Evolutionary conservation across 192 early-diverging fungal genomes (phyloP).

Genomic region (Backusella parvicylindrica): DNA sequence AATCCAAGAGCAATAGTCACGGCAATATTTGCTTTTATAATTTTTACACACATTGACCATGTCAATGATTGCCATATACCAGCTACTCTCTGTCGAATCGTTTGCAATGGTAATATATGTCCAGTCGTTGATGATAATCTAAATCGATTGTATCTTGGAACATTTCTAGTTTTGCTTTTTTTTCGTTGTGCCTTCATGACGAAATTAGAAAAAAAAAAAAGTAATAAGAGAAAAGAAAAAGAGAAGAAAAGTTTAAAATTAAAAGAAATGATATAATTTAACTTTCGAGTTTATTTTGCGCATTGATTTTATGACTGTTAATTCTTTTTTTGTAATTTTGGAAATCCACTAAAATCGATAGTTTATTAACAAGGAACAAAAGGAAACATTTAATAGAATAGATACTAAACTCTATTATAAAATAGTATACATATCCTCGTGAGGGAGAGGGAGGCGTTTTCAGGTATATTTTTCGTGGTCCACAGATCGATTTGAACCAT

Average conservation of each 20-base stretch:
- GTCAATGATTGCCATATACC: constrained; percentile 21
- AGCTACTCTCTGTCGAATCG: constrained; percentile 2
- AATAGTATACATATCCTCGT: not conserved
- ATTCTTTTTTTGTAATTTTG: not conserved
- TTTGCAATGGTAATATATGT: constrained; percentile 3
- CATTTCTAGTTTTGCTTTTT: not conserved
- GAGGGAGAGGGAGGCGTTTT: not conserved
- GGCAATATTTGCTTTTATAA: constrained; percentile 26
- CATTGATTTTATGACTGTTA: not conserved
- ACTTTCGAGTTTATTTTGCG: not conserved
- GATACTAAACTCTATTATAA: not conserved
- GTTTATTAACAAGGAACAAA: no score
- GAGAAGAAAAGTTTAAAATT: not conserved
- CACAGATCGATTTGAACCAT: not conserved
- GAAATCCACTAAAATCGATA: not conserved
- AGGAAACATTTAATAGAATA: not conserved
- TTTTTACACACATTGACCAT: constrained; percentile 22
- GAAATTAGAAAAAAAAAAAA: not conserved
- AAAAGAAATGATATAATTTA: not conserved
- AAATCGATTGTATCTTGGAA: constrained; percentile 5
- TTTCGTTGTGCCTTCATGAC: not conserved
- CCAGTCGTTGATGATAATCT: constrained; percentile 13
- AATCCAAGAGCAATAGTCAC: constrained; percentile 21
- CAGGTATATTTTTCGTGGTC: not conserved
- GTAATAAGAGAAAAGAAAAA: not conserved